phyloP scores from a whole-genome alignment of 768 basidiomycete genomes.

The Lactarius hengduanensis region DNA sequence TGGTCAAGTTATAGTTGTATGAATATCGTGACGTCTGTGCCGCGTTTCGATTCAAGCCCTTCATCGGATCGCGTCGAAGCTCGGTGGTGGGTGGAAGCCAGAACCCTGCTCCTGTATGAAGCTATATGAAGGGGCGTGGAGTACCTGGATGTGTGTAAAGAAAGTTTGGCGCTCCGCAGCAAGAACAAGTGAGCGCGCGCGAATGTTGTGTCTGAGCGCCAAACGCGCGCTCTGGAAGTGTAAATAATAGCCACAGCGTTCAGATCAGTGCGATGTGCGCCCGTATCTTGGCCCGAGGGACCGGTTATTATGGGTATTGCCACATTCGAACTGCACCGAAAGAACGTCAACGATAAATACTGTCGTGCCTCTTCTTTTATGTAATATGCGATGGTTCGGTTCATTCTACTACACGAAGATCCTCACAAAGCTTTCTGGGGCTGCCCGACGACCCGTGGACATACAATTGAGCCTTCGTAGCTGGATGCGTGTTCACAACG shows the following conservation, averaged over 20 bases:
- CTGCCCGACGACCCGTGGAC: background rate
- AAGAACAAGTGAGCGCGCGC: constrained; percentile 3
- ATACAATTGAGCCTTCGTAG: background rate
- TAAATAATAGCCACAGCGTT: background rate
- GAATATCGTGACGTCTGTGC: constrained; percentile 22
- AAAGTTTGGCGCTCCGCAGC: constrained; percentile 14
- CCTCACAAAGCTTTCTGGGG: background rate
- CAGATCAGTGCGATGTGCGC: background rate
- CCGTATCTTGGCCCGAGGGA: constrained; percentile 1
- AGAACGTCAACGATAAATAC: background rate
- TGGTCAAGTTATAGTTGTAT: constrained; percentile 13
- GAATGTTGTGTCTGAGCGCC: constrained; percentile 7
- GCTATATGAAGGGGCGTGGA: constrained; percentile 5
- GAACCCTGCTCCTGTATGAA: constrained; percentile 13
- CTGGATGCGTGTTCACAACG: background rate
- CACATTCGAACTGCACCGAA: background rate
- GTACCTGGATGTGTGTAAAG: background rate
- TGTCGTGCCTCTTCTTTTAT: constrained; percentile 2
- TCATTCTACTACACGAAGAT: background rate
- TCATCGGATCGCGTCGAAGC: constrained; percentile 23
- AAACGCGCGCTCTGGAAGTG: background rate
- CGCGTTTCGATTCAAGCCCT: constrained; percentile 28
- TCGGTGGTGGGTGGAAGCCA: constrained; percentile 15
- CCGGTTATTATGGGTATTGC: background rate
- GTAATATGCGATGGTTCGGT: background rate